phyloP scores from a whole-genome alignment of 352 stramenopile species.

The Globisporangium spiculum region DNA sequence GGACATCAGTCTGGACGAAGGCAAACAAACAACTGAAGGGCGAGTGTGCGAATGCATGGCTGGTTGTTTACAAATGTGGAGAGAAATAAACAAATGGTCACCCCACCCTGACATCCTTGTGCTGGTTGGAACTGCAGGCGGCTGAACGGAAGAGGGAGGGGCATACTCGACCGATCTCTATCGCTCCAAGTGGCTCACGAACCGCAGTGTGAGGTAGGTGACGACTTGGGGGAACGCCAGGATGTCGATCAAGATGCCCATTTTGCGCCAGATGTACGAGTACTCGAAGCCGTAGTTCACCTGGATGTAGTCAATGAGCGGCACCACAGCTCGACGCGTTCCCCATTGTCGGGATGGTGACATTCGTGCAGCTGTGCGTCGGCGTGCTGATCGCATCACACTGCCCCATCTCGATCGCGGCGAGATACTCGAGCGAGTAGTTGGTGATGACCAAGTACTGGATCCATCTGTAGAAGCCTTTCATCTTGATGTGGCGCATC shows the following conservation, averaged over 20 bases:
- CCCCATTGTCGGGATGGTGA: not conserved
- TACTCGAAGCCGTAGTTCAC: constrained; percentile 29
- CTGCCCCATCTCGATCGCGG: constrained; percentile 18
- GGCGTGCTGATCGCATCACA: not conserved
- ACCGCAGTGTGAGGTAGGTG: constrained; percentile 48
- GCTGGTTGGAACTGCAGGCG: no score
- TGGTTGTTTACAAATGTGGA: no score
- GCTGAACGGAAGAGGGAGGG: no score
- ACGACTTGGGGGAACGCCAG: constrained; percentile 29
- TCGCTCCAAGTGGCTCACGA: constrained; percentile 52
- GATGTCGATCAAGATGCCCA: constrained; percentile 27
- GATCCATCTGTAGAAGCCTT: constrained; percentile 28
- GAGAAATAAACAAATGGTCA: no score
- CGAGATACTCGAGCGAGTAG: constrained; percentile 24
- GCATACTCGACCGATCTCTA: constrained; percentile 6
- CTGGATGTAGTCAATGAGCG: constrained; percentile 17
- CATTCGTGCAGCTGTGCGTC: constrained; percentile 10
- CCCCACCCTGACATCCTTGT: no score
- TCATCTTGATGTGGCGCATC: constrained; percentile 21
- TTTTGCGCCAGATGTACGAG: constrained; percentile 21
- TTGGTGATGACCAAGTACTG: constrained; percentile 25
- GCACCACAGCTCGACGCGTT: not conserved
- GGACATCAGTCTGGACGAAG: no score
- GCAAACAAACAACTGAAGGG: no score
- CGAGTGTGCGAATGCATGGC: no score